Percentiles rank a stretch among this genome's conserved stretches.
Conservation (phyloP, 2,329 filamentous ascomycete species). For the Fusarium mexicanum region DNA sequence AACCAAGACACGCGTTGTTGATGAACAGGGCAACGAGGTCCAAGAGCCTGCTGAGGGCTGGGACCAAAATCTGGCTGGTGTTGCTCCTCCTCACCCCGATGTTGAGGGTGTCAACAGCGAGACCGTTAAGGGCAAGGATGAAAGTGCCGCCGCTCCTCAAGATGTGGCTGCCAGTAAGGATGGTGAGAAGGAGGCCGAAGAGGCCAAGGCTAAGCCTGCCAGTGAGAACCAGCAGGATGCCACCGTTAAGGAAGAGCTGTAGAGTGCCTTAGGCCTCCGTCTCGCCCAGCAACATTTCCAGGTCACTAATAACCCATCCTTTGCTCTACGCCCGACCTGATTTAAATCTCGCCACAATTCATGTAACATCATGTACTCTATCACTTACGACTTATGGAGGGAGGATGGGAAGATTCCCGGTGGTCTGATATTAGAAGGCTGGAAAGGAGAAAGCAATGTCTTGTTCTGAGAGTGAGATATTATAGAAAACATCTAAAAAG, state of each 20-base stretch:
- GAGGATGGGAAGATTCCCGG: conserved; percentile 23
- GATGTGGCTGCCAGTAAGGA: conserved; percentile 61
- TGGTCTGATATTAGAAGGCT: conserved; percentile 14
- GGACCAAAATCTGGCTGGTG: conserved; percentile 51
- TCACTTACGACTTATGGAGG: conserved; percentile 41
- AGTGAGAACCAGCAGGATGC: conserved; percentile 71
- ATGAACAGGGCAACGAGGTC: conserved; percentile 83
- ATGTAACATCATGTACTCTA: conserved; percentile 44
- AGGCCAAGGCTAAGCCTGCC: conserved; percentile 67
- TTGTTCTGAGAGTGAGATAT: conserved; percentile 8
- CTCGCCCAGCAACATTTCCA: background rate
- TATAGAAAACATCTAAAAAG: conserved; percentile 29
- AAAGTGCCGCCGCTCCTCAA: conserved; percentile 48
- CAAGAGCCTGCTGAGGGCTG: conserved; percentile 53
- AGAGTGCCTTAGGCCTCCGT: conserved; percentile 12
- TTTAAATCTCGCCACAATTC: conserved; percentile 1
- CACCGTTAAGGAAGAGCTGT: conserved; percentile 54
- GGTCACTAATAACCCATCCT: background rate
- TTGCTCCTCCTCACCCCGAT: conserved; percentile 69
- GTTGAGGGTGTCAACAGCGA: conserved; percentile 69
- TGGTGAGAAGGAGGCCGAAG: conserved; percentile 67
- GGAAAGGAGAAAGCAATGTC: conserved; percentile 1
- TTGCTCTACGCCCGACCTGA: background rate
- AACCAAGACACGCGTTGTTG: conserved; percentile 87
- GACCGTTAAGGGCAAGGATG: conserved; percentile 57